Evolutionary conservation across 768 basidiomycete species (phyloP).

Genomic region (Hydnum rufescens): DNA sequence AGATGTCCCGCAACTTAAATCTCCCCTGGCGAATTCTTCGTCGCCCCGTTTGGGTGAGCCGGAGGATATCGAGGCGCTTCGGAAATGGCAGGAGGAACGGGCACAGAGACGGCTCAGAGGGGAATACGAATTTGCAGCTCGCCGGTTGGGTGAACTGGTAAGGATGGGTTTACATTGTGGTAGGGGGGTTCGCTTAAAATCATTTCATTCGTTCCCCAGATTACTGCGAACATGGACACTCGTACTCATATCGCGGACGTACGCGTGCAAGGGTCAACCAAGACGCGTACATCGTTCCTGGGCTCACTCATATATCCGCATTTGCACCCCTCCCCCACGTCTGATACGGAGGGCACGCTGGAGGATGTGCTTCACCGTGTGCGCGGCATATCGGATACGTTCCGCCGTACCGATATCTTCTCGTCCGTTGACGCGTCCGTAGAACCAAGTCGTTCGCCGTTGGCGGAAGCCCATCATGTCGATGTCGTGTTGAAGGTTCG

Average conservation of each 20-base stretch:
- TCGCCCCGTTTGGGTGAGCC: conserved; percentile 39
- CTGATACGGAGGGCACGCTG: conserved; percentile 20
- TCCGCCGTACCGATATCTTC: conserved; percentile 66
- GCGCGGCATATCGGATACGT: conserved; percentile 38
- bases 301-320: conserved; percentile 55
- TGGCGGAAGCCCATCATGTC: conserved; percentile 40
- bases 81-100: conserved; percentile 60
- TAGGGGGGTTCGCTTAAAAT: too few relatives aligned
- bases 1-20: conserved; percentile 15
- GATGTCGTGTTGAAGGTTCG: conserved; percentile 54
- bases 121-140: conserved; percentile 55
- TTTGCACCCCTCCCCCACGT: conserved; percentile 17
- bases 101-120: conserved; percentile 43
- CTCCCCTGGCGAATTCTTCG: conserved; percentile 35
- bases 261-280: conserved; percentile 54
- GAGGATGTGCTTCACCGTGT: conserved; percentile 52
- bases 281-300: conserved; percentile 66
- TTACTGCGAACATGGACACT: conserved; percentile 43
- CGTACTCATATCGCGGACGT: conserved; percentile 55
- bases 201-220: conserved; percentile 21
- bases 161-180: conserved; percentile 15
- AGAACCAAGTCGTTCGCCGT: conserved; percentile 32
- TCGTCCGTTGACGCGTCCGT: conserved; percentile 40
- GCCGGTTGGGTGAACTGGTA: conserved; percentile 45
- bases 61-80: conserved; percentile 31